These are phyloP conservation scores for Cordyceps pruinosa DNA, from an alignment of 2,329 filamentous ascomycete genomes.

Conservation along the genomic window DNA sequence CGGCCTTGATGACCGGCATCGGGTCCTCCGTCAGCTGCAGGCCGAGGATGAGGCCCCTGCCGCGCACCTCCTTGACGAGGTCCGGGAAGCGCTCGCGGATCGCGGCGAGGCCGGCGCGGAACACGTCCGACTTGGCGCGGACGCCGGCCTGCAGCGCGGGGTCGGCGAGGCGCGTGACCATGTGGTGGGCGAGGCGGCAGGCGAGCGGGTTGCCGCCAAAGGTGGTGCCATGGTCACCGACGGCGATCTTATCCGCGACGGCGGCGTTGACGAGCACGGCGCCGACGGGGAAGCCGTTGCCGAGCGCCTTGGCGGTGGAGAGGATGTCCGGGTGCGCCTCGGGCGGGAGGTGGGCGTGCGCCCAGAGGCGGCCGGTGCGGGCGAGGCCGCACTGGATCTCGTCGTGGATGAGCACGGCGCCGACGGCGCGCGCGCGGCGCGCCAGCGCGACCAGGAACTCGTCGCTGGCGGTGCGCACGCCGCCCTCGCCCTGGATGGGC, in stretches of 20 bases:
- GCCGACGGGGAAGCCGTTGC: slow-evolving; percentile 93
- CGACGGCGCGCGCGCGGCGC: slow-evolving; percentile 75
- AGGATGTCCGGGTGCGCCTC: slow-evolving; percentile 89
- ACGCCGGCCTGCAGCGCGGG: slow-evolving; percentile 64
- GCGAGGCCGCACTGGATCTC: slow-evolving; percentile 94
- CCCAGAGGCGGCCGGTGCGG: slow-evolving; percentile 86
- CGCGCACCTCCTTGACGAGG: slow-evolving; percentile 71
- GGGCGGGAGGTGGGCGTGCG: slow-evolving; percentile 65
- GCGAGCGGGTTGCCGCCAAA: slow-evolving; percentile 90
- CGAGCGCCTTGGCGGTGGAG: slow-evolving; percentile 90
- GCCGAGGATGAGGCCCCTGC: slow-evolving; percentile 78
- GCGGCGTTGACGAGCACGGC: slow-evolving; percentile 46
- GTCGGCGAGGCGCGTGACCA: slow-evolving; percentile 70
- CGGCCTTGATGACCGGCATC: slow-evolving; percentile 70
- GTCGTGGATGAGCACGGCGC: slow-evolving; percentile 85
- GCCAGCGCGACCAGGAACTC: slow-evolving; percentile 84
- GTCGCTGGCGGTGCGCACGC: slow-evolving; percentile 74
- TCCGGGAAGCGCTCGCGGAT: slow-evolving; percentile 51
- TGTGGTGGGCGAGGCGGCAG: slow-evolving; percentile 76
- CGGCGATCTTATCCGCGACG: slow-evolving; percentile 36
- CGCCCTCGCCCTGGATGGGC: slow-evolving; percentile 95
- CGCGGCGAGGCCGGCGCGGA: slow-evolving; percentile 40
- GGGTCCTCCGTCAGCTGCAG: slow-evolving; percentile 73
- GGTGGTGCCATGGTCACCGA: slow-evolving; percentile 85
- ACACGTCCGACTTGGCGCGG: slow-evolving; percentile 52